A percentile compares a stretch with the other conserved stretches of the same genome.
Conservation (phyloP, 2,329 filamentous ascomycete genomes). For the Thyridium curvatum region DNA sequence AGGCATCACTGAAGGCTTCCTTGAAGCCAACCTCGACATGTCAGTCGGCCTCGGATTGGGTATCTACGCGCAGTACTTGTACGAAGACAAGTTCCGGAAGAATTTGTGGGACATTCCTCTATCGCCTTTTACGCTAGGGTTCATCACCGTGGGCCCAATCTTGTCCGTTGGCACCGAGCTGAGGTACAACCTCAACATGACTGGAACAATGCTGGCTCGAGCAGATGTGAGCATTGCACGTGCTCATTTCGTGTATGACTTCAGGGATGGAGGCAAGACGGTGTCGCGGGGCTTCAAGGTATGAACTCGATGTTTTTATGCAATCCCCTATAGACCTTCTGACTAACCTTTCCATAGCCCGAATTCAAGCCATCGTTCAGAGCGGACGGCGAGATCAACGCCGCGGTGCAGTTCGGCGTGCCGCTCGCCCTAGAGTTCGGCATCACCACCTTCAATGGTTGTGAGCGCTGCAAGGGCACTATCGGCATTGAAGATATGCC, state of each 20-base stretch:
- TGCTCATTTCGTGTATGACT: conserved; percentile 10
- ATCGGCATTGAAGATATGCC: conserved; percentile 19
- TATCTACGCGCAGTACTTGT: conserved; percentile 17
- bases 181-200: conserved; percentile 7
- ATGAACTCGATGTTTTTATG: too few species aligned
- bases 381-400: conserved; percentile 16
- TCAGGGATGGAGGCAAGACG: conserved; percentile 3
- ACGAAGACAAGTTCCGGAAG: conserved; percentile 11
- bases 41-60: conserved; percentile 20
- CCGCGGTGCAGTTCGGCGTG: conserved; percentile 18
- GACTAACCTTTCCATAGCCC: too few species aligned
- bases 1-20: conserved; percentile 16
- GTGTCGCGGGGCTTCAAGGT: not conserved
- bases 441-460: conserved; percentile 10
- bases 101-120: conserved; percentile 16
- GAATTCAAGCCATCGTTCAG: conserved; percentile 21
- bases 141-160: conserved; percentile 17
- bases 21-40: conserved; percentile 18
- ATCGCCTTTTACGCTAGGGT: conserved; percentile 16
- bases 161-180: conserved; percentile 15
- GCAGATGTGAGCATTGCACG: conserved; percentile 19
- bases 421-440: conserved; percentile 19
- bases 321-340: too few species aligned
- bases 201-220: conserved; percentile 18
- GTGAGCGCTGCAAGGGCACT: not conserved